Percentiles rank a stretch among this genome's conserved stretches.
phyloP scores from a whole-genome alignment of 495 filamentous ascomycete species.

The Penicillium riverlandense region DNA sequence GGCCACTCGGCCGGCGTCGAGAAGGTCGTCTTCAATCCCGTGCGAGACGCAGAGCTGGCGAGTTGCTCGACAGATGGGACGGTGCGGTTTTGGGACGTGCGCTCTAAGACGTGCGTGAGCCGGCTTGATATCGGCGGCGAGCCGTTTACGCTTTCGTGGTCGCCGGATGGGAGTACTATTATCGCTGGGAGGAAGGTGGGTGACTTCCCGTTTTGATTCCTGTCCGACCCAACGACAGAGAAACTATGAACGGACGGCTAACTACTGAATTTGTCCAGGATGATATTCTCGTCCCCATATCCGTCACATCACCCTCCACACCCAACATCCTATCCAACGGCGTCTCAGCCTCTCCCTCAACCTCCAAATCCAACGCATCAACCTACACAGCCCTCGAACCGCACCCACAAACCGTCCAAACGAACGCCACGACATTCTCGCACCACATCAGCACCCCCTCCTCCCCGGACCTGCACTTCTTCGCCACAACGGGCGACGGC shows the following conservation, averaged over 20 bases:
- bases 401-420: conserved; percentile 66
- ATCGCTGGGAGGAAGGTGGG: conserved; percentile 79
- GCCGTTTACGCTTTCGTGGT: conserved; percentile 80
- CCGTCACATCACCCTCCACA: conserved; percentile 33
- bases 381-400: conserved; percentile 46
- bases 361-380: conserved; percentile 11
- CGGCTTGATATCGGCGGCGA: conserved; percentile 75
- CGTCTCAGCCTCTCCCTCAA: conserved; percentile 3
- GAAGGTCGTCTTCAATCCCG: conserved; percentile 83
- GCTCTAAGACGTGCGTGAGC: conserved; percentile 70
- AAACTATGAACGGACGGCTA: too few species aligned
- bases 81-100: conserved; percentile 89
- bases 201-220: background rate
- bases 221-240: too few species aligned
- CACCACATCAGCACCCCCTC: conserved; percentile 42
- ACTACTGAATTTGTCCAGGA: conserved; percentile 35
- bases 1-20: conserved; percentile 74
- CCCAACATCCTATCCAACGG: conserved; percentile 22
- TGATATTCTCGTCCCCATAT: conserved; percentile 64
- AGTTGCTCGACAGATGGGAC: conserved; percentile 80
- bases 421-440: conserved; percentile 78
- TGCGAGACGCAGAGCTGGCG: conserved; percentile 79
- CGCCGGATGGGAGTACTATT: conserved; percentile 74
- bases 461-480: conserved; percentile 45
- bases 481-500: conserved; percentile 78